These are phyloP conservation scores for Didymella pomorum DNA, from an alignment of 2,329 filamentous ascomycete species.

Conservation along the genomic window DNA sequence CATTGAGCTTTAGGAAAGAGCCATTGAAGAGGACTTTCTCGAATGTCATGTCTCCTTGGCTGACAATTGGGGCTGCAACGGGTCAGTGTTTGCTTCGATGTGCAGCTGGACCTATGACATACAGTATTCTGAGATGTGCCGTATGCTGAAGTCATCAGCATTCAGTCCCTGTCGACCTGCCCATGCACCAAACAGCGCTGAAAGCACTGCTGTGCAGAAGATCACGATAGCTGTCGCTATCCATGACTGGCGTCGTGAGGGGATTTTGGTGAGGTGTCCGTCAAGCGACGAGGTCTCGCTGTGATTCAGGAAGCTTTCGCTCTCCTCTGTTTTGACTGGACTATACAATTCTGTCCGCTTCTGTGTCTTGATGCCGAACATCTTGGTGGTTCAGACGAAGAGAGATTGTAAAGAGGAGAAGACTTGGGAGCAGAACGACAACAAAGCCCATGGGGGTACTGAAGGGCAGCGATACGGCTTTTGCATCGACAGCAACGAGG, in stretches of 20 bases:
- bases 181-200: slow-evolving; percentile 35
- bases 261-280: slow-evolving; percentile 4
- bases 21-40: slow-evolving; percentile 61
- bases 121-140: slow-evolving; percentile 47
- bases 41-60: slow-evolving; percentile 55
- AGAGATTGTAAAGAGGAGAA: slow-evolving; percentile 1
- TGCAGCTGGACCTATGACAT: slow-evolving; percentile 9
- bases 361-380: slow-evolving; percentile 30
- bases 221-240: slow-evolving; percentile 23
- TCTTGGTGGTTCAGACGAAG: slow-evolving; percentile 11
- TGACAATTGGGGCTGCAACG: slow-evolving; percentile 41
- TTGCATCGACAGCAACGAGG: background rate
- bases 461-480: background rate
- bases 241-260: slow-evolving; percentile 26
- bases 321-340: slow-evolving; percentile 26
- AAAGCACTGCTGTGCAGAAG: slow-evolving; percentile 30
- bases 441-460: background rate
- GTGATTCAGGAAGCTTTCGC: slow-evolving; percentile 31
- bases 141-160: slow-evolving; percentile 39
- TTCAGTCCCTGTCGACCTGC: slow-evolving; percentile 24
- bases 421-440: background rate
- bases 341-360: slow-evolving; percentile 26
- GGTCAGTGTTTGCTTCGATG: slow-evolving; percentile 1
- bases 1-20: slow-evolving; percentile 62
- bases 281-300: slow-evolving; percentile 23